These are phyloP conservation scores for Chlamydomonas sp. DNA, from an alignment of 139 green algal species.

Conservation along the genomic window DNA sequence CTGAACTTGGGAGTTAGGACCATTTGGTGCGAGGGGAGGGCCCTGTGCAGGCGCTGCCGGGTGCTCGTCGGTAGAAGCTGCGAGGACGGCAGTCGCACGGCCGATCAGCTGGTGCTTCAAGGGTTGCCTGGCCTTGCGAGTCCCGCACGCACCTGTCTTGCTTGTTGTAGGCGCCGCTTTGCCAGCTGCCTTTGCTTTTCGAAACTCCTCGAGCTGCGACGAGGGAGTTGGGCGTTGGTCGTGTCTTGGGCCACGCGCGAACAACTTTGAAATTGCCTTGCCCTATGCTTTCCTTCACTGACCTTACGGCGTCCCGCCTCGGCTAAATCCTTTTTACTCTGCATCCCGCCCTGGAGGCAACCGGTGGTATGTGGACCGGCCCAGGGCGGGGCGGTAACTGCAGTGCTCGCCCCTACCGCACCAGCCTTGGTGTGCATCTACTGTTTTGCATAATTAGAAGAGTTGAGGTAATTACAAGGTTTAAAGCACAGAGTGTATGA, in stretches of 20 bases:
- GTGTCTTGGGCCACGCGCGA: background rate
- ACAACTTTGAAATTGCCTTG: background rate
- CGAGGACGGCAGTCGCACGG: background rate
- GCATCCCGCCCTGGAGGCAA: conserved; percentile 2
- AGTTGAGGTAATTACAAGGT: too few relatives aligned
- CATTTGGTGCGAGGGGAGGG: too few relatives aligned
- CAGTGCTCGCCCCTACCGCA: too few relatives aligned
- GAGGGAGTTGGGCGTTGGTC: too few relatives aligned
- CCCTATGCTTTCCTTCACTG: background rate
- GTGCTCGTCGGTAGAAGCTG: too few relatives aligned
- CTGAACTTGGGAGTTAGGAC: too few relatives aligned
- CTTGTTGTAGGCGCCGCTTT: background rate
- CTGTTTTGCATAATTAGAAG: too few relatives aligned
- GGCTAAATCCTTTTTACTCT: conserved; percentile 39
- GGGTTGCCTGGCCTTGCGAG: background rate
- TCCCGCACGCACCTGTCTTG: background rate
- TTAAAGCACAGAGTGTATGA: too few relatives aligned
- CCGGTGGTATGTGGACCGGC: background rate
- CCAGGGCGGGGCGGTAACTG: background rate
- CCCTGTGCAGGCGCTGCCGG: too few relatives aligned
- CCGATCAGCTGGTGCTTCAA: background rate
- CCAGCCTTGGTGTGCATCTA: too few relatives aligned
- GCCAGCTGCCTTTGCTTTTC: conserved; percentile 37
- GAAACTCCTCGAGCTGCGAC: conserved; percentile 45
- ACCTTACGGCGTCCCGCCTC: conserved; percentile 43